Evolutionary conservation across 176 grass and related monocot genomes (phyloP).

Genomic region (Pontederia crassipes): DNA sequence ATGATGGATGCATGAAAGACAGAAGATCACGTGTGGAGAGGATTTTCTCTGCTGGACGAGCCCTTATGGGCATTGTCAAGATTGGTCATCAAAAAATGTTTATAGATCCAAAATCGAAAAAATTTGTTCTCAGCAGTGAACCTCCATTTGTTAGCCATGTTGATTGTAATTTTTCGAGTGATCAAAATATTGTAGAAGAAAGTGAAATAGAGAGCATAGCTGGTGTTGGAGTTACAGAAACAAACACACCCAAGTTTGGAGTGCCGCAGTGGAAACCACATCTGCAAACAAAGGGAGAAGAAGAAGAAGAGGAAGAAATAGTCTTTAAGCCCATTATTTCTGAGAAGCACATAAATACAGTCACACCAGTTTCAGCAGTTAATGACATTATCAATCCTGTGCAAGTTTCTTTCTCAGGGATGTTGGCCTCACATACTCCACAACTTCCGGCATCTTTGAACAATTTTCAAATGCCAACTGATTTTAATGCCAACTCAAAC

Average conservation of each 20-base stretch:
- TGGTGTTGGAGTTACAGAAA: constrained; percentile 14
- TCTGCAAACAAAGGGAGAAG: constrained; percentile 39
- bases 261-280: constrained; percentile 17
- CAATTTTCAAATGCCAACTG: constrained; percentile 23
- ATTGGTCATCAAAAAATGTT: constrained; percentile 61
- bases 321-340: constrained; percentile 59
- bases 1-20: constrained; percentile 50
- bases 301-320: constrained; percentile 87
- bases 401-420: constrained; percentile 20
- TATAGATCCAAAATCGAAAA: constrained; percentile 54
- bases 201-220: constrained; percentile 14
- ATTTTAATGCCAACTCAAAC: constrained; percentile 27
- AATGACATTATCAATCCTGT: constrained; percentile 24
- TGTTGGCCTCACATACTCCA: constrained; percentile 19
- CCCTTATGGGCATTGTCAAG: constrained; percentile 44
- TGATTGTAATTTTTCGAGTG: constrained; percentile 4
- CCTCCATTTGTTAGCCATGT: constrained; percentile 28
- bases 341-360: constrained; percentile 31
- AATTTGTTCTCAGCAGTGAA: constrained; percentile 46
- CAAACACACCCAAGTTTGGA: constrained; percentile 14
- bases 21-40: constrained; percentile 57
- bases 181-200: constrained; percentile 11
- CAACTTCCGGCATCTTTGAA: constrained; percentile 32
- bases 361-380: constrained; percentile 8
- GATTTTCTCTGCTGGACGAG: constrained; percentile 59